Base-by-base conservation (phyloP, 805 yeast species). In the Myxozyma kluyveri region DNA sequence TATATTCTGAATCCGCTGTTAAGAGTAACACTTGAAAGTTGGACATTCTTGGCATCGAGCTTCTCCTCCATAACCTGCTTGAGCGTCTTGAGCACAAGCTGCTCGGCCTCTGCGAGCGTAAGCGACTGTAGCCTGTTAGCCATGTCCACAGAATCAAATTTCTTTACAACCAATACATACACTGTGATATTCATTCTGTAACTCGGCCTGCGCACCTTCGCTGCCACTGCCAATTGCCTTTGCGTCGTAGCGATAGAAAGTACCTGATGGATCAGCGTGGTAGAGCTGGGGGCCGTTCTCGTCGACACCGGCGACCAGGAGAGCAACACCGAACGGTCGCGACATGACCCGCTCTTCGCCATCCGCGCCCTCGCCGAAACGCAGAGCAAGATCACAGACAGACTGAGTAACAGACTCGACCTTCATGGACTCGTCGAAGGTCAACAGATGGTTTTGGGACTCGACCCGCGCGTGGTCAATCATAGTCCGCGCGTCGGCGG, bases 51-150 rank as follows among this genome's bases (percentile, higher is more conserved):
- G 50, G 95, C 84, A 70, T 93, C 97, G 65, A 93, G 76, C 73
- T 91, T 93, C 72, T 93, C 99, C 75, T 93, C 99, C 99, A 93
- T 93, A 42, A 93, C 99, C 72, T 93, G 99, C 69, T 90, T 90
- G 63, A 93, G 78, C 50, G 88, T 86, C 73, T 89, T 90, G 66
- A 93, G 77, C 4, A 90, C 84, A 66, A 93, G 76, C 39, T 86
- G 71, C 75, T 93, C 98, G 6, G 98, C 99, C 68, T 95, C 99
- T 61, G 83, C 81, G 62, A 93, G 74, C 12, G 97, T 88, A 64
- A 93, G 77, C 19, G 96, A 87, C 54, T 72, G 62, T n/a, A 31
- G 37, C 17, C 23, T 18, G 22, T 44, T 39, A 45, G 50, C 27
- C 26, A 9, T n/a, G n/a, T n/a, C n/a, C n/a, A n/a, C n/a, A 12